Base-by-base conservation (phyloP, 2,329 filamentous ascomycete species). In the Fusarium nematophilum region DNA sequence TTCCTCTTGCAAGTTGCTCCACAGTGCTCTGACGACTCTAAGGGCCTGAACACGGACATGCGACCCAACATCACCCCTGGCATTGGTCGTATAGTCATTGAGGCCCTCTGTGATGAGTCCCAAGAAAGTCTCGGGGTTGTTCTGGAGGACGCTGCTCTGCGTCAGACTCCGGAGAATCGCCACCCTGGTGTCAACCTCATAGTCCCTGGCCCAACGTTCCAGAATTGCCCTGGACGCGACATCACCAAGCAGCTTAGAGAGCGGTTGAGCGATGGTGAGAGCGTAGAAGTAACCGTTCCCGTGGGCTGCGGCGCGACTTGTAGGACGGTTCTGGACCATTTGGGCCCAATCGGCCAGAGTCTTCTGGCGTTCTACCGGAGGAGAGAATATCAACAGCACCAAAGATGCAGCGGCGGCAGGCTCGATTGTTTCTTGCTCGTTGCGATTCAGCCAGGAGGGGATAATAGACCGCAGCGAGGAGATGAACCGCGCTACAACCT, bases 51-150 rank as follows among this genome's bases (percentile, higher is more conserved):
- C 79, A 4, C 95, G 85, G 4, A 96, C 90, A 46, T 93, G 85
- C 0, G 93, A 96, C 5, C 95, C 95, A 42, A 98, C 84, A 70
- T 99, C 95, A 13, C 95, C 95, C 52, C 93, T 83, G 11, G 93
- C 89, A 64, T 92, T 94, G 4, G 92, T 93, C 0, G 92, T 96
- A 70, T 98, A 98, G 72, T 99, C 93, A 63, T 94, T 90, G 23
- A 99, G 76, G 0, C 89, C 86, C 33, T 83, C 82, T 1, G 74
- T 70, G 8, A 90, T 73, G 2, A 86, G 59, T 0, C 69, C 65
- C 2, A 84, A 57, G 53, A 87, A 83, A 3, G 68, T 65, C 5
- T 65, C 60, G 4, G 76, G 71, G 34, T 78, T 75, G 23, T 78
- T 70, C 30, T 68, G 72, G 4, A 86, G 71, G 5, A 83, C 70